Conservation (phyloP, 139 green algal genomes). For the Volvox africanus region DNA sequence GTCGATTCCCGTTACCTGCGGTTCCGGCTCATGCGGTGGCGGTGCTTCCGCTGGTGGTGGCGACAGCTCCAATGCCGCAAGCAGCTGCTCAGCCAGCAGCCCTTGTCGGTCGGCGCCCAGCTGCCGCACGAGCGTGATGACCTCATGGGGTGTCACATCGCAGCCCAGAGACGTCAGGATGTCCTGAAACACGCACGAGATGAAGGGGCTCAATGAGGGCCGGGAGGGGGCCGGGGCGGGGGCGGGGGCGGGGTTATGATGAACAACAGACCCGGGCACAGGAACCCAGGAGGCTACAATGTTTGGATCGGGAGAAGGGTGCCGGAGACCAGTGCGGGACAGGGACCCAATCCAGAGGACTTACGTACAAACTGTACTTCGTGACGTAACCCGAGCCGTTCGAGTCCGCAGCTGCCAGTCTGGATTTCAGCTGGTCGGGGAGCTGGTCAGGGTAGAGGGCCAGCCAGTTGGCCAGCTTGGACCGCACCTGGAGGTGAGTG, state of each 20-base stretch:
- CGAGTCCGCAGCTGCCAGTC: conserved; percentile 58
- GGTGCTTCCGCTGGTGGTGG: not conserved
- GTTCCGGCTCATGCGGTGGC: not conserved
- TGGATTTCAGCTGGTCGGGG: conserved; percentile 41
- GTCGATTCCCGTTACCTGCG: too few species aligned
- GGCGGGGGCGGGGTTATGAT: too few species aligned
- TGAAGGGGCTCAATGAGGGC: not conserved
- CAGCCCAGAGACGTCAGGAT: conserved; percentile 17
- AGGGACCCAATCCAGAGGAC: not conserved
- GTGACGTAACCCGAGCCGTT: conserved; percentile 54
- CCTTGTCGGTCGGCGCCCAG: conserved; percentile 57
- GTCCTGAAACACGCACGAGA: conserved; percentile 6
- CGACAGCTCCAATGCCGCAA: conserved; percentile 37
- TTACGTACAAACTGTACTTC: conserved; percentile 43
- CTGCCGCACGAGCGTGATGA: conserved; percentile 49
- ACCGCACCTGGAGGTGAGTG: conserved; percentile 39
- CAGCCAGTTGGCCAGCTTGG: conserved; percentile 20
- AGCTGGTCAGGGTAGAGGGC: conserved; percentile 15
- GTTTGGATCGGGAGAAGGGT: too few species aligned
- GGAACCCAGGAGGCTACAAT: too few species aligned
- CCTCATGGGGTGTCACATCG: conserved; percentile 51
- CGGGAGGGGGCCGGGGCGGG: not conserved
- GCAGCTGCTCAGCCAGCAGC: conserved; percentile 48
- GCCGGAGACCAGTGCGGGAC: too few species aligned
- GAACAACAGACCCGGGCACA: too few species aligned